Conservation (phyloP, 495 filamentous ascomycete genomes). For the Cercophora samala region DNA sequence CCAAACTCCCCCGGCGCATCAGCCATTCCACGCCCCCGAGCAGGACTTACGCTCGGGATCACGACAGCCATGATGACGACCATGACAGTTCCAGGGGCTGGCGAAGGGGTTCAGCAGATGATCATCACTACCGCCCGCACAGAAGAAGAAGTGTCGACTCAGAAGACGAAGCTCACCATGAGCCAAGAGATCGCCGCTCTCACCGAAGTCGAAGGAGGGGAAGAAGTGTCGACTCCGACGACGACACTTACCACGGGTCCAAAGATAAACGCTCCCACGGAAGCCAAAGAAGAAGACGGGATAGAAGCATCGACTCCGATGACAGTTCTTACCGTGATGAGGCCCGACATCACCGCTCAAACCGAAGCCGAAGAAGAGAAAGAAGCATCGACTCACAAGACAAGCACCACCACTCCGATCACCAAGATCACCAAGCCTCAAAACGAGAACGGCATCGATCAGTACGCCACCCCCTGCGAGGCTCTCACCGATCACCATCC, state of each 20-base stretch:
- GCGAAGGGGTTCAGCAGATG: neutral
- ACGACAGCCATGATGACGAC: neutral
- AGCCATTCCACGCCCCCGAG: conserved; percentile 10
- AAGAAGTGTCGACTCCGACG: neutral
- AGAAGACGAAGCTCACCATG: conserved; percentile 11
- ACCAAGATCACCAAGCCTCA: neutral
- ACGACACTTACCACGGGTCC: neutral
- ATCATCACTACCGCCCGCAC: neutral
- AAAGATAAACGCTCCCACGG: neutral
- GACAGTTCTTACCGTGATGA: neutral
- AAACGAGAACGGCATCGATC: neutral
- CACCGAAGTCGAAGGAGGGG: conserved; percentile 7
- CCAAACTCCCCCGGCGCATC: conserved; percentile 4
- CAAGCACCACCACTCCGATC: neutral
- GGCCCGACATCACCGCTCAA: neutral
- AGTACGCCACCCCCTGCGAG: conserved; percentile 2
- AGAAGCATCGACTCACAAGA: conserved; percentile 6
- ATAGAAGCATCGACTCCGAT: neutral
- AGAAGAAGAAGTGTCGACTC: conserved; percentile 7
- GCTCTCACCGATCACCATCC: neutral
- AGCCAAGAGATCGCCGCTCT: conserved; percentile 19
- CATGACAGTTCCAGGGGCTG: neutral
- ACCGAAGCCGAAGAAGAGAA: neutral
- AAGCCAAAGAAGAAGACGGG: conserved; percentile 9
- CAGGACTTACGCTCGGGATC: neutral